Conservation (phyloP, 352 stramenopile species). For the Saprolegnia parasitica region DNA sequence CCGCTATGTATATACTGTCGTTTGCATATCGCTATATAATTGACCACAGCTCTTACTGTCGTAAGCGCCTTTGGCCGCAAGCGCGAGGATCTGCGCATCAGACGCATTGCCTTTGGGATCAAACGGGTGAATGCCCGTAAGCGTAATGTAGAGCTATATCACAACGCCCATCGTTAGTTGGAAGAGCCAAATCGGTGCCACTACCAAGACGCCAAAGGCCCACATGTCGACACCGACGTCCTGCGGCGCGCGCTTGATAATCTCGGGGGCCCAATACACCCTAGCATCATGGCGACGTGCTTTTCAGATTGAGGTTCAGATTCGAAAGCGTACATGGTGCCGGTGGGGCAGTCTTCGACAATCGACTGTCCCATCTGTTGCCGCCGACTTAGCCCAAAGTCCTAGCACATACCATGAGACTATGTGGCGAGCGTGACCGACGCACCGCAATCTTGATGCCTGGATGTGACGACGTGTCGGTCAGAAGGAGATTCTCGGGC, state of each 20-base stretch:
- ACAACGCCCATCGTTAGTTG: background rate
- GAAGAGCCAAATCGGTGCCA: background rate
- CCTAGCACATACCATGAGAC: constrained; percentile 33
- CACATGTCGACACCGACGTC: constrained; percentile 75
- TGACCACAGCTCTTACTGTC: constrained; percentile 38
- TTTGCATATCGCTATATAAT: background rate
- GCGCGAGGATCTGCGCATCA: constrained; percentile 61
- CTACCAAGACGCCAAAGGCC: constrained; percentile 69
- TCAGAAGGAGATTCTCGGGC: constrained; percentile 69
- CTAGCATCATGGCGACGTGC: constrained; percentile 32
- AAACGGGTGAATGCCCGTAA: constrained; percentile 73
- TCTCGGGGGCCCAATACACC: constrained; percentile 75
- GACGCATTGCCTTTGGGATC: constrained; percentile 64
- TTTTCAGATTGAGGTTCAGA: background rate
- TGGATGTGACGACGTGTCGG: constrained; percentile 44
- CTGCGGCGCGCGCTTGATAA: constrained; percentile 61
- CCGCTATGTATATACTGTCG: constrained; percentile 34
- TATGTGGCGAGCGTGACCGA: background rate
- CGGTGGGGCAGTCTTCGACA: constrained; percentile 50
- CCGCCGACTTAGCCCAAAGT: constrained; percentile 62
- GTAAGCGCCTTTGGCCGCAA: constrained; percentile 53
- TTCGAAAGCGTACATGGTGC: constrained; percentile 53
- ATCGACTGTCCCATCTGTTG: constrained; percentile 42
- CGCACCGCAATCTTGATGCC: constrained; percentile 67
- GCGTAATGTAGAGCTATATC: constrained; percentile 58